Base-by-base conservation (phyloP, 371 early-diverging fungal species). In the Nematocida ironsii region DNA sequence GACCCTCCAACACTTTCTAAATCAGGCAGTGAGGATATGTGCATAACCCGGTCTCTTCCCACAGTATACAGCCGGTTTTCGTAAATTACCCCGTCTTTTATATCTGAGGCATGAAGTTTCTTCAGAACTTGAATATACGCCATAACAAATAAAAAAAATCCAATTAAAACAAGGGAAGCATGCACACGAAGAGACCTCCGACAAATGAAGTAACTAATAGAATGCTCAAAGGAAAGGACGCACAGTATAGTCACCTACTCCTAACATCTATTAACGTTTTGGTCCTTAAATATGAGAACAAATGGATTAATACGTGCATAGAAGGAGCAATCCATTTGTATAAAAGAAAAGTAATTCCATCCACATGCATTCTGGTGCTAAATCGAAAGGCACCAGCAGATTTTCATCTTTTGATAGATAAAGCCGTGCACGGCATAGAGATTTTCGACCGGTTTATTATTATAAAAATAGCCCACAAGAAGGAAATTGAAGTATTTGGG, bases 1-100 rank as follows among this genome's bases (percentile, higher is more conserved):
- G 76, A 47, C 5, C 5, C 54, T 6, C 48, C 16, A 6, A 75
- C 6, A 23, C 5, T 5, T 5, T 11, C 20, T 18, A 75, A n/a
- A 47, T 50, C 56, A 4, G 16, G 13, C n/a, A 67, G 20, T 6
- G 20, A 18, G 5, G 25, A n/a, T 3, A 82, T 27, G 2, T 39
- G 39, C 9, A 84, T 27, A 5, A 20, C 18, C 40, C 54, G 47
- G 48, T 84, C 84, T 62, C 84, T 82, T 44, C 84, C 78, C 16
- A 25, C 68, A 58, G 76, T 76, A 33, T 54, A 66, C 5, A 82
- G 57, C 20, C 23, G 48, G n/a, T 67, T 61, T 11, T 66, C 58
- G 2, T 54, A 20, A 33, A 75, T 60, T 23, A 64, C 50, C 7
- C 75, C 56, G 45, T 82, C 84, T 55, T 84, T 84, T 48, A 84